Evolutionary conservation across 225 moss, liverwort and hornwort genomes (phyloP).

Genomic region (Anthoceros angustus): DNA sequence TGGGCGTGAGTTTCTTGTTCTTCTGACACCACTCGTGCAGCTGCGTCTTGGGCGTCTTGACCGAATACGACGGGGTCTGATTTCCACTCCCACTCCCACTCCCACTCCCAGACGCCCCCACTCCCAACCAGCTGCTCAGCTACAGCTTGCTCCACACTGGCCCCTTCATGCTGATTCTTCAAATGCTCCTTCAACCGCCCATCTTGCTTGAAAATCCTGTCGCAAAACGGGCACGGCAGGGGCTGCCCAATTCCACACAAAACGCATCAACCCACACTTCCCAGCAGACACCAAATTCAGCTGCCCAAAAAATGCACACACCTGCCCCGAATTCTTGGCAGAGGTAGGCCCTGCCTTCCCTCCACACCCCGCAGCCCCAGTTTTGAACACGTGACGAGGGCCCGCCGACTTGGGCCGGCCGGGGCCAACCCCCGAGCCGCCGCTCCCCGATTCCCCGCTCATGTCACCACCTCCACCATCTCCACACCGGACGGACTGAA

Average conservation of each 20-base stretch:
- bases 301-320: conserved; percentile 5
- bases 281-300: not conserved
- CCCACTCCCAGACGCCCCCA: conserved; percentile 16
- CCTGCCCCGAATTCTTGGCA: conserved; percentile 62
- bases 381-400: conserved; percentile 68
- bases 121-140: conserved; percentile 13
- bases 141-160: conserved; percentile 20
- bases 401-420: conserved; percentile 20
- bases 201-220: conserved; percentile 75
- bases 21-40: conserved; percentile 84
- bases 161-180: conserved; percentile 59
- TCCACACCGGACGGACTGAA: too few relatives aligned
- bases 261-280: not conserved
- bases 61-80: conserved; percentile 44
- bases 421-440: too few relatives aligned
- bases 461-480: not conserved
- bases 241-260: conserved; percentile 33
- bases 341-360: conserved; percentile 52
- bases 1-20: conserved; percentile 59
- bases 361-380: conserved; percentile 66
- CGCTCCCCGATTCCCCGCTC: conserved; percentile 11
- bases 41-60: conserved; percentile 71
- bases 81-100: conserved; percentile 16
- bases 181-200: conserved; percentile 73
- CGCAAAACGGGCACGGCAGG: conserved; percentile 66